phyloP scores from a whole-genome alignment of 148 eudicot genomes.

The Heliosperma pusillum region DNA sequence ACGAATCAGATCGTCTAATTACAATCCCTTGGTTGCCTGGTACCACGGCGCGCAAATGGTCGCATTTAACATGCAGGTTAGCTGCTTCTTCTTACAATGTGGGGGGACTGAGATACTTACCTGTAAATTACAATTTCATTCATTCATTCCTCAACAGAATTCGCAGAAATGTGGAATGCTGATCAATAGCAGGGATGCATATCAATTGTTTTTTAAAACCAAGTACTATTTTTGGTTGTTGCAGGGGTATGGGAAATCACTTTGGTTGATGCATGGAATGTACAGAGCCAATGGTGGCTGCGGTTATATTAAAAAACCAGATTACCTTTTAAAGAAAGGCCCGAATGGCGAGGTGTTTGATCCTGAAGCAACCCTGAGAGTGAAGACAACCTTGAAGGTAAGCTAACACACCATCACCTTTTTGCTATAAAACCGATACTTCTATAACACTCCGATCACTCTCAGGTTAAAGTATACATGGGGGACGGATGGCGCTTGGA shows the following conservation, averaged over 20 bases:
- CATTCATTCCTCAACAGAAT: too few species aligned
- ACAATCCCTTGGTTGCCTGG: conserved; percentile 59
- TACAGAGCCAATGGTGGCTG: conserved; percentile 70
- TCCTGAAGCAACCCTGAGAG: conserved; percentile 41
- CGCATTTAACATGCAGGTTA: conserved; percentile 83
- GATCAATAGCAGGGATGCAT: background rate
- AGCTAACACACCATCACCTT: background rate
- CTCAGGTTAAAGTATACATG: conserved; percentile 65
- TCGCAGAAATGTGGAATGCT: background rate
- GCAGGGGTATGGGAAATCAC: conserved; percentile 66
- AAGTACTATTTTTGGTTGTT: background rate
- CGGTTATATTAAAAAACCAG: conserved; percentile 72
- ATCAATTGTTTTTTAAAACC: too few species aligned
- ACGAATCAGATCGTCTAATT: conserved; percentile 64
- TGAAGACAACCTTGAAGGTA: conserved; percentile 58
- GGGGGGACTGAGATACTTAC: too few species aligned
- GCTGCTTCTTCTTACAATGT: background rate
- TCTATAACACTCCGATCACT: background rate
- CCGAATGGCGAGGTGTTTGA: conserved; percentile 48
- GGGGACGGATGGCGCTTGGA: conserved; percentile 76
- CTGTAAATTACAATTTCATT: too few species aligned
- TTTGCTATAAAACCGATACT: background rate
- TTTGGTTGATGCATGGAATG: conserved; percentile 78
- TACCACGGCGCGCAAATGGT: conserved; percentile 83
- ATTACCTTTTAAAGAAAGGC: conserved; percentile 44